Base-by-base conservation (phyloP, 2,329 filamentous ascomycete species). In the Didymella glomerata region DNA sequence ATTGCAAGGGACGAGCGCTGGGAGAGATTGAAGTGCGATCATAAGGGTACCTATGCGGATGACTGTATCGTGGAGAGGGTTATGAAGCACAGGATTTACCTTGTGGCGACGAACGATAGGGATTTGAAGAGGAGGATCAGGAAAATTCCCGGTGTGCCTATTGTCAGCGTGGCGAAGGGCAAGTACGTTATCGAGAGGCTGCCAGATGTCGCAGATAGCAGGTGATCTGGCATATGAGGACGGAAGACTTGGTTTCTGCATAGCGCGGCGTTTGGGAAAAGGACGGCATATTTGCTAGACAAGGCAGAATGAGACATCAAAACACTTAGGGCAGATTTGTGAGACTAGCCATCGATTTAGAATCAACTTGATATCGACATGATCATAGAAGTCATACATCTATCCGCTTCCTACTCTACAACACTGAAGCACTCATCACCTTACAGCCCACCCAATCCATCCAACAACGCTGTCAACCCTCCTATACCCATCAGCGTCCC, bases 131-230 rank as follows among this genome's bases (percentile, higher is more conserved):
- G 92, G 73, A 83, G 93, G 57, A 84, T 97, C 69, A 84, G 93
- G 63, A 97, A 97, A 81, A 87, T 95, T 51, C 88, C 89, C 1
- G 89, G 89, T 77, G 88, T 90, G 57, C 89, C 89, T 25, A 87
- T 91, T 68, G 85, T 97, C 83, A 92, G 88, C 71, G 92, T 95
- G 27, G 91, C 90, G 6, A 86, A 91, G 71, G 92, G 91, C 45
- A 97, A 97, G 79, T 98, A 97, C 78, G 89, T 94, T 47, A 95
- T 99, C 72, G 95, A 98, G 83, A 87, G 93, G 70, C 79, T 97
- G 63, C 93, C 93, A 5, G 91, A 93, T 77, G 92, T 91, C 36
- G 91, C 91, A 32, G 89, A 93, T 67, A 86, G 71, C 46, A 42
- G 68, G 38, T 74, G 41, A 59, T 25, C 2, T 27, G 25, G n/a